A percentile compares a stretch with the other conserved stretches of the same genome.
Evolutionary conservation across 352 stramenopile genomes (phyloP).

Genomic region (Globisporangium orthogonon): DNA sequence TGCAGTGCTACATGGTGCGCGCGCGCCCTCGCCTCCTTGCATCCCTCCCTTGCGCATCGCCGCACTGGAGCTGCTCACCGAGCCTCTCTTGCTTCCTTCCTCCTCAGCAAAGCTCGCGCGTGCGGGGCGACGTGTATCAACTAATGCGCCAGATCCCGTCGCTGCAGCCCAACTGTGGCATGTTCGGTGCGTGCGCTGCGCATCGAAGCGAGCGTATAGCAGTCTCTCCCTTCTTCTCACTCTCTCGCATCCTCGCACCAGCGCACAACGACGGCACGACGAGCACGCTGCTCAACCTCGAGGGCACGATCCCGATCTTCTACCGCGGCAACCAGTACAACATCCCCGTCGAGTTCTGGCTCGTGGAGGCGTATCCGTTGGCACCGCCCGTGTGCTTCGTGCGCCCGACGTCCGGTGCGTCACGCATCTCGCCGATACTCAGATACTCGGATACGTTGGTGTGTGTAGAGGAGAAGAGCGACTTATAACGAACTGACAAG

Average conservation of each 20-base stretch:
- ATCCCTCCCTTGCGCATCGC: too few species aligned
- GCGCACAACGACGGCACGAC: constrained; percentile 85
- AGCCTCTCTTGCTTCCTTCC: neutral
- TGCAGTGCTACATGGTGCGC: constrained; percentile 75
- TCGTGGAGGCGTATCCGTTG: constrained; percentile 81
- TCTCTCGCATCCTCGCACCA: constrained; percentile 10
- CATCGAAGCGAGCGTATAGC: neutral
- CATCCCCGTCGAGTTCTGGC: constrained; percentile 87
- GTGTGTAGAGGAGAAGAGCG: too few species aligned
- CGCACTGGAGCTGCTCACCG: neutral
- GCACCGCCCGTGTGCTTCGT: constrained; percentile 83
- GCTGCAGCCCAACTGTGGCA: constrained; percentile 78
- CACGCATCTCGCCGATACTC: neutral
- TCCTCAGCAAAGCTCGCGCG: constrained; percentile 69
- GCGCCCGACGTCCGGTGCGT: constrained; percentile 53
- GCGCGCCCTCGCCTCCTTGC: neutral
- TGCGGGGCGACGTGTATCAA: constrained; percentile 82
- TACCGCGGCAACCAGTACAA: constrained; percentile 89
- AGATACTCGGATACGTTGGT: neutral
- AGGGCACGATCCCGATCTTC: constrained; percentile 90
- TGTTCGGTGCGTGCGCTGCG: constrained; percentile 41
- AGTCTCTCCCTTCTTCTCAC: neutral
- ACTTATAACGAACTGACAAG: too few species aligned
- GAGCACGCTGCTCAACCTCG: constrained; percentile 77
- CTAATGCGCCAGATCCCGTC: constrained; percentile 82